Evolutionary conservation across 768 basidiomycete genomes (phyloP).

Genomic region (Pleurotus ostreatus): DNA sequence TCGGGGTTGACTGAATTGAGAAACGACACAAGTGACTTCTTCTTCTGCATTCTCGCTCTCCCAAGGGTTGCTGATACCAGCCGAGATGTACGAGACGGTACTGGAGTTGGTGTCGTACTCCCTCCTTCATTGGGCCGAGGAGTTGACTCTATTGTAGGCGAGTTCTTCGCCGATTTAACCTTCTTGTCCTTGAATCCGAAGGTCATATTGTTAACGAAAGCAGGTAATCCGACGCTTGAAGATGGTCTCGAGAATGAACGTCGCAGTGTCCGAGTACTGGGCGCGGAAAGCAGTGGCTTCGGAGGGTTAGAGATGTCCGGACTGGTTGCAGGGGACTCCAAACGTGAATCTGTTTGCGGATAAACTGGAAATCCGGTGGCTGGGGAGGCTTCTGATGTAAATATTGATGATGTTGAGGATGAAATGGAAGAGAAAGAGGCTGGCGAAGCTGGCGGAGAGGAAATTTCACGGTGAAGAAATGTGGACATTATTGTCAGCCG

Average conservation of each 20-base stretch:
- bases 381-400: not conserved
- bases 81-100: not conserved
- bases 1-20: slow-evolving; percentile 16
- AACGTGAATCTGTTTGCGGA: slow-evolving; percentile 2
- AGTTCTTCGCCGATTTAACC: slow-evolving; percentile 1
- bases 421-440: not conserved
- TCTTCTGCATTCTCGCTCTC: slow-evolving; percentile 25
- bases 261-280: not conserved
- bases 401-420: slow-evolving; percentile 1
- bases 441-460: slow-evolving; percentile 3
- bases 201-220: slow-evolving; percentile 4
- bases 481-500: slow-evolving; percentile 1
- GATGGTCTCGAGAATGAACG: slow-evolving; percentile 6
- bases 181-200: slow-evolving; percentile 10
- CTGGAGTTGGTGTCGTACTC: not conserved
- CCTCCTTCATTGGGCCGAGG: not conserved
- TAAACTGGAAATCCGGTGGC: slow-evolving; percentile 5
- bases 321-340: slow-evolving; percentile 1
- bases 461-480: not conserved
- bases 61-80: slow-evolving; percentile 2
- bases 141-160: not conserved
- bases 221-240: slow-evolving; percentile 6
- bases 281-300: not conserved
- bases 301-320: slow-evolving; percentile 1
- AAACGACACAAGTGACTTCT: slow-evolving; percentile 34